Evolutionary conservation across 2,329 filamentous ascomycete species (phyloP).

Genomic region (Colletotrichum tabaci): DNA sequence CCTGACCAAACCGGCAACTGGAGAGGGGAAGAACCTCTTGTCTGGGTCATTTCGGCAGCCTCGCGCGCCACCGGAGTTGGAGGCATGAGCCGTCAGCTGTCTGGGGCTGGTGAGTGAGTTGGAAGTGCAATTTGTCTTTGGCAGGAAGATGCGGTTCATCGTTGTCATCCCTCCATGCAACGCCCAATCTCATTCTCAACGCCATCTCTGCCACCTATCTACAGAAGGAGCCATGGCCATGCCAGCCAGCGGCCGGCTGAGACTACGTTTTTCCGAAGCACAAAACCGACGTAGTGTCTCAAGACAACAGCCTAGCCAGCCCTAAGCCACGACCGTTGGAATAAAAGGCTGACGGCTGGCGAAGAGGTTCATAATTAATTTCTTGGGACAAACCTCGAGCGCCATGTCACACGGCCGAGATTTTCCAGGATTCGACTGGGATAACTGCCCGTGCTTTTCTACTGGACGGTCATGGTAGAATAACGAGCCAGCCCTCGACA

Average conservation of each 20-base stretch:
- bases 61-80: constrained; percentile 23
- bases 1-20: constrained; percentile 17
- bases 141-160: background rate
- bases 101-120: background rate
- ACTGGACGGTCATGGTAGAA: background rate
- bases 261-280: constrained; percentile 16
- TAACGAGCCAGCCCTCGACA: background rate
- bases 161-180: background rate
- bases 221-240: constrained; percentile 6
- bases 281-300: constrained; percentile 32
- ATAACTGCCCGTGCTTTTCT: background rate
- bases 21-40: constrained; percentile 19
- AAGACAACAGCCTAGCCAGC: constrained; percentile 29
- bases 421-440: background rate
- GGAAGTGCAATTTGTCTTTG: constrained; percentile 12
- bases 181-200: background rate
- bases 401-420: constrained; percentile 16
- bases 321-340: constrained; percentile 36
- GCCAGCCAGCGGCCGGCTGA: constrained; percentile 19
- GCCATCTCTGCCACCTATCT: constrained; percentile 15
- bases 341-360: background rate
- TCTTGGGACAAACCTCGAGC: constrained; percentile 8
- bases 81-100: constrained; percentile 23
- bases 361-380: background rate
- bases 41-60: constrained; percentile 34